These are phyloP conservation scores for Capsella rubella DNA, from an alignment of 441 rosid genomes.

Conservation along the genomic window DNA sequence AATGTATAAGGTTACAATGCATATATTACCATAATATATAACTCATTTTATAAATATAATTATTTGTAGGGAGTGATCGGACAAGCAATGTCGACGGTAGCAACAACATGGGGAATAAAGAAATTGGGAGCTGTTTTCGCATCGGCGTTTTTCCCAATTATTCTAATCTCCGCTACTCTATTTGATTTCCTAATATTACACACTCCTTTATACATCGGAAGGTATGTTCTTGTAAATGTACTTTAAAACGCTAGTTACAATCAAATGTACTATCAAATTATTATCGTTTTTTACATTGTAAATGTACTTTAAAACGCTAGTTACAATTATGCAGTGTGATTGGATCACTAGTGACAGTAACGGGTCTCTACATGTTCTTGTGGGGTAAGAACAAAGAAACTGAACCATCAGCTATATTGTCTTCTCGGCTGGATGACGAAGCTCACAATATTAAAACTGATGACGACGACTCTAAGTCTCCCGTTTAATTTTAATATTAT, in stretches of 20 bases:
- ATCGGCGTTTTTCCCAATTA: conserved; percentile 39
- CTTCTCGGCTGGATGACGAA: conserved; percentile 31
- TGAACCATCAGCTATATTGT: conserved; percentile 2
- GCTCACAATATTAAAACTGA: not conserved
- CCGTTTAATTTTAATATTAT: conserved; percentile 21
- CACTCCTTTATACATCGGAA: conserved; percentile 44
- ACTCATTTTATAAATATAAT: no score
- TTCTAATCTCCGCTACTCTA: conserved; percentile 40
- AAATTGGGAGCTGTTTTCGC: conserved; percentile 46
- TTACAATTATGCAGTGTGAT: conserved; percentile 43
- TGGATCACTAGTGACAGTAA: conserved; percentile 52
- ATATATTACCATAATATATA: no score
- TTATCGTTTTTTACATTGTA: not conserved
- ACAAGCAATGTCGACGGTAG: conserved; percentile 44
- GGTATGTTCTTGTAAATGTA: conserved; percentile 19
- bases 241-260: not conserved
- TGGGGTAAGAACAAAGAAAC: conserved; percentile 59
- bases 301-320: conserved; percentile 1
- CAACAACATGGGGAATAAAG: conserved; percentile 39
- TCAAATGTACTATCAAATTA: not conserved
- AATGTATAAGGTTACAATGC: not conserved
- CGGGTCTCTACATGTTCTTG: conserved; percentile 57
- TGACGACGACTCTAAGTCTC: not conserved
- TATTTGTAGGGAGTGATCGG: conserved; percentile 58
- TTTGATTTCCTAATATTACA: conserved; percentile 47